Evolutionary conservation across 345 rosid species (phyloP).

Genomic region (Eucalyptus albens): DNA sequence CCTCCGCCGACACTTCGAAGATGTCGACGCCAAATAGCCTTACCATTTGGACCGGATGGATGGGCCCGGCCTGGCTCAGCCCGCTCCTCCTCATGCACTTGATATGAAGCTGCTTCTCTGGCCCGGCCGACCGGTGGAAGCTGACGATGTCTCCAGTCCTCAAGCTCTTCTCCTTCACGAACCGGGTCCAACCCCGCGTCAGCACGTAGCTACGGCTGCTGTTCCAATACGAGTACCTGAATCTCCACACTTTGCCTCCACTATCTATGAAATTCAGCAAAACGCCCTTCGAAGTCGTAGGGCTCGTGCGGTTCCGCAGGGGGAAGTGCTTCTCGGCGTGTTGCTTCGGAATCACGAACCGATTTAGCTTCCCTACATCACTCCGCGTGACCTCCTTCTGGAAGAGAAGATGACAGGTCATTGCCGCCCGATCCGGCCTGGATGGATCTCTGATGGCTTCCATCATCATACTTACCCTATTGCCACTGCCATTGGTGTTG

Average conservation of each 20-base stretch:
- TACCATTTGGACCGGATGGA: conserved; percentile 34
- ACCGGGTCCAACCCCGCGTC: conserved; percentile 94
- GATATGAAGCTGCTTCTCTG: conserved; percentile 55
- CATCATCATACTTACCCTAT: not conserved
- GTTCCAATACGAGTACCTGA: conserved; percentile 93
- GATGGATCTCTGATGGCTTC: not conserved
- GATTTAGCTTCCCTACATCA: conserved; percentile 56
- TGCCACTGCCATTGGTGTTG: conserved; percentile 12
- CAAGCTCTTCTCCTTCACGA: conserved; percentile 72
- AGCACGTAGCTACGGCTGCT: conserved; percentile 92
- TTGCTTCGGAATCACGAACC: conserved; percentile 48
- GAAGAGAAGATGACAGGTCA: conserved; percentile 5
- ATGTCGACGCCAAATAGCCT: conserved; percentile 61
- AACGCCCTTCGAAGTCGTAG: conserved; percentile 30
- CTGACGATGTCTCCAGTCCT: conserved; percentile 74
- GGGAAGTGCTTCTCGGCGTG: conserved; percentile 81
- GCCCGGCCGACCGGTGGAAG: conserved; percentile 72
- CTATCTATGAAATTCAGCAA: conserved; percentile 60
- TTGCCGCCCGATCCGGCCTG: not conserved
- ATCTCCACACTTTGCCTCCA: conserved; percentile 78
- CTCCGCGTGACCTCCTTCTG: conserved; percentile 49
- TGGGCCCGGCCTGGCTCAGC: not conserved
- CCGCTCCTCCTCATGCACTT: conserved; percentile 31
- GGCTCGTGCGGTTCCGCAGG: conserved; percentile 15
- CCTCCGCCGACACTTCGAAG: not conserved